A percentile compares a stretch with the other conserved stretches of the same genome.
Evolutionary conservation across 192 early-diverging fungal species (phyloP).

Genomic region (Coemansia sp.): DNA sequence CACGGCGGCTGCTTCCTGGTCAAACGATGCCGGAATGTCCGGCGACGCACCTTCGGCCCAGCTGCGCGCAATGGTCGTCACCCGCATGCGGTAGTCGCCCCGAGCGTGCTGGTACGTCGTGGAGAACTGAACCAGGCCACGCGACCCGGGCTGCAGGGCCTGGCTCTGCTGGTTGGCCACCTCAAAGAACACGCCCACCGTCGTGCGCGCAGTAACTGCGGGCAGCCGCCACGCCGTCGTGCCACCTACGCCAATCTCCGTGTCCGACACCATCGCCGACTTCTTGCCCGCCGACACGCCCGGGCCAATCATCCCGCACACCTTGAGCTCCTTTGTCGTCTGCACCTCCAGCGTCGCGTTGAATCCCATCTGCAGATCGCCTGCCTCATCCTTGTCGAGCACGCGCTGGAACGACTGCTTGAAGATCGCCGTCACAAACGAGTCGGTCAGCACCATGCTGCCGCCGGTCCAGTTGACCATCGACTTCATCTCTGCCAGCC

Average conservation of each 20-base stretch:
- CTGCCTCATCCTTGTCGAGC: constrained; percentile 88
- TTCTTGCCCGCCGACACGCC: constrained; percentile 91
- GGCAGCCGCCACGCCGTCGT: constrained; percentile 97
- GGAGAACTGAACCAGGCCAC: constrained; percentile 91
- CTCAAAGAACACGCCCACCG: constrained; percentile 93
- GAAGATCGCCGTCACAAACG: constrained; percentile 94
- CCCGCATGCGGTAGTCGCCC: constrained; percentile 85
- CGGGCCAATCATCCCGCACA: constrained; percentile 97
- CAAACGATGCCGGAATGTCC: constrained; percentile 87
- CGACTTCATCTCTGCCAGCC: constrained; percentile 93
- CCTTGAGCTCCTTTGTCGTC: constrained; percentile 92
- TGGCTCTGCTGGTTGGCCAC: constrained; percentile 86
- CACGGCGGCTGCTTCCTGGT: constrained; percentile 97
- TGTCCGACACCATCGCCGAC: constrained; percentile 87
- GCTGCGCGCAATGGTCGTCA: constrained; percentile 93
- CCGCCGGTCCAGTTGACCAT: constrained; percentile 89
- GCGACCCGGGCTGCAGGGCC: constrained; percentile 75
- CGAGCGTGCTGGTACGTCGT: constrained; percentile 95
- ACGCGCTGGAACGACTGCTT: constrained; percentile 96
- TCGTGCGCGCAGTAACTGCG: constrained; percentile 80
- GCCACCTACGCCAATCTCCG: constrained; percentile 96
- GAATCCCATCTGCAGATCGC: constrained; percentile 92
- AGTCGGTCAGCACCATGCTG: constrained; percentile 91
- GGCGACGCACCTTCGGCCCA: constrained; percentile 80
- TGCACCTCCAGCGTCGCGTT: constrained; percentile 96